A percentile compares a stretch with the other conserved stretches of the same genome.
These are phyloP conservation scores for Alloteropsis angusta DNA, from an alignment of 202 grass and related monocot species.

Conservation along the genomic window DNA sequence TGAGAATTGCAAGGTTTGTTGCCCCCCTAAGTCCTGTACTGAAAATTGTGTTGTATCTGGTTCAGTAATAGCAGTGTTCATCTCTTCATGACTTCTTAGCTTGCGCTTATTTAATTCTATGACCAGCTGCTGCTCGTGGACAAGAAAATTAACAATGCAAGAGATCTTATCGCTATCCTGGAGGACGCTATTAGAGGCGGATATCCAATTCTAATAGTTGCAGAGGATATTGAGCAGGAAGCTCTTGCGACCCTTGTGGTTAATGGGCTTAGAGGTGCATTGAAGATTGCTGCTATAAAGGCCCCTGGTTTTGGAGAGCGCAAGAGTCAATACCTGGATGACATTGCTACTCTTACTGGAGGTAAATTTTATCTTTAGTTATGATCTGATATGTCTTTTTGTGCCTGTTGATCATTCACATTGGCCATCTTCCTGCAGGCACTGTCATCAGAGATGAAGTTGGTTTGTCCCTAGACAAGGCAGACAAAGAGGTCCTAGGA, in stretches of 20 bases:
- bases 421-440: slow-evolving; percentile 8
- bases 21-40: background rate
- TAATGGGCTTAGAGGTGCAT: slow-evolving; percentile 75
- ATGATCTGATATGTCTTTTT: background rate
- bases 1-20: slow-evolving; percentile 85
- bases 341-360: slow-evolving; percentile 85
- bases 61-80: background rate
- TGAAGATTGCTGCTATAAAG: slow-evolving; percentile 84
- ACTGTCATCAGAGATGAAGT: slow-evolving; percentile 83
- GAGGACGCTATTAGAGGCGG: slow-evolving; percentile 82
- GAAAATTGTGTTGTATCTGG: background rate
- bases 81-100: background rate
- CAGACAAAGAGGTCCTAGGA: slow-evolving; percentile 55
- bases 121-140: slow-evolving; percentile 83
- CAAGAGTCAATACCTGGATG: slow-evolving; percentile 87
- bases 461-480: slow-evolving; percentile 72
- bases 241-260: slow-evolving; percentile 77
- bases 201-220: slow-evolving; percentile 59
- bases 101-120: background rate
- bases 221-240: slow-evolving; percentile 92
- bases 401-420: background rate
- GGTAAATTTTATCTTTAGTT: slow-evolving; percentile 32
- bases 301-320: slow-evolving; percentile 88
- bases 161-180: slow-evolving; percentile 72
- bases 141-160: slow-evolving; percentile 86